These are phyloP conservation scores for Auriscalpium microsporum DNA, from an alignment of 768 basidiomycete genomes.

Conservation along the genomic window DNA sequence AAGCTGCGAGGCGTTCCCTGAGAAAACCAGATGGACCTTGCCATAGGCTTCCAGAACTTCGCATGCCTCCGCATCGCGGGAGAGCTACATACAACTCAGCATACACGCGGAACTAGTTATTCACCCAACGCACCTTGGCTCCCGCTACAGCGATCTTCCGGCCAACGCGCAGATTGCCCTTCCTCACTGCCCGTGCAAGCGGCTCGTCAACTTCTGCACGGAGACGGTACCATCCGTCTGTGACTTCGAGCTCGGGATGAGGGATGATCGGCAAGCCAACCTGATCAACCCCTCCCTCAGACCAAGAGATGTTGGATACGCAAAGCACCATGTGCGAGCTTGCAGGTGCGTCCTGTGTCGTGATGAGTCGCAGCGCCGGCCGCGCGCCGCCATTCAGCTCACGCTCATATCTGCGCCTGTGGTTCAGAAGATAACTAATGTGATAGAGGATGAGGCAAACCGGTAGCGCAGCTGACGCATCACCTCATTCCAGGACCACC, in stretches of 20 bases:
- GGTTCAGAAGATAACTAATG: background rate
- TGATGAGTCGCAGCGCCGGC: conserved; percentile 72
- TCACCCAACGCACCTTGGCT: conserved; percentile 51
- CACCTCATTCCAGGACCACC: conserved; percentile 82
- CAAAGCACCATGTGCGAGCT: conserved; percentile 79
- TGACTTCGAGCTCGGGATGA: conserved; percentile 73
- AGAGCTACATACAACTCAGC: conserved; percentile 41
- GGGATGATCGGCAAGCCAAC: conserved; percentile 30
- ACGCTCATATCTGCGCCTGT: conserved; percentile 33
- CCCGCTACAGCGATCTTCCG: conserved; percentile 77
- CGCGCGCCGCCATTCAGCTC: conserved; percentile 54
- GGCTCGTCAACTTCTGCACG: conserved; percentile 68
- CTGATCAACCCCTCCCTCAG: conserved; percentile 28
- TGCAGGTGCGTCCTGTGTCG: conserved; percentile 75
- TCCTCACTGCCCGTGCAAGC: conserved; percentile 58
- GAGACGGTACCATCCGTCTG: conserved; percentile 94
- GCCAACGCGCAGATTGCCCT: conserved; percentile 63
- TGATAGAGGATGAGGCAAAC: conserved; percentile 31
- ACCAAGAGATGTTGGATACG: conserved; percentile 64
- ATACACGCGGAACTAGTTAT: background rate
- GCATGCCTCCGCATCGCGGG: conserved; percentile 50
- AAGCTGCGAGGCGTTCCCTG: conserved; percentile 81
- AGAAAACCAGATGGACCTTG: conserved; percentile 54
- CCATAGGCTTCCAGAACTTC: conserved; percentile 80
- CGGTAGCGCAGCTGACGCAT: conserved; percentile 80